A percentile compares a stretch with the other conserved stretches of the same genome.
Conservation (phyloP, 345 rosid genomes). For the Aurinia saxatilis region DNA sequence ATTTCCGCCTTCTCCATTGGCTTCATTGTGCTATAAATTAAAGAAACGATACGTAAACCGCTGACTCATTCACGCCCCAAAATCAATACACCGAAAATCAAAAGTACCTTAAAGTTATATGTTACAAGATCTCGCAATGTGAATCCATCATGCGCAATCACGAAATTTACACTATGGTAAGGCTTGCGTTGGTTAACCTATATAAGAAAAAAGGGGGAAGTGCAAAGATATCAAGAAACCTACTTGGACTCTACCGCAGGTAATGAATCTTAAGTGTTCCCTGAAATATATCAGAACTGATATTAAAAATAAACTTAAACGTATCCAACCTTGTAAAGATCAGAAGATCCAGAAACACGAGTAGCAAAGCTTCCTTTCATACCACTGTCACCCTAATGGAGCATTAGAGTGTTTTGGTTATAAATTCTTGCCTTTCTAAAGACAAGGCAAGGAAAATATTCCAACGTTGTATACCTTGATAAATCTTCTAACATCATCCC, state of each 20-base stretch:
- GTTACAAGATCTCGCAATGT: constrained; percentile 83
- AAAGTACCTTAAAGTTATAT: constrained; percentile 69
- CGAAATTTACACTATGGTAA: constrained; percentile 73
- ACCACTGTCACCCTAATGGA: constrained; percentile 77
- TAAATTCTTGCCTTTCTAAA: background rate
- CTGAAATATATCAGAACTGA: background rate
- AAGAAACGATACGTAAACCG: constrained; percentile 5
- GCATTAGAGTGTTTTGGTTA: background rate
- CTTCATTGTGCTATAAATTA: constrained; percentile 76
- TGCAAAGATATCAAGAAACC: background rate
- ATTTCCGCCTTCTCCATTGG: constrained; percentile 94
- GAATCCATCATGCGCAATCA: constrained; percentile 92
- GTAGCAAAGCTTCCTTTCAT: constrained; percentile 89
- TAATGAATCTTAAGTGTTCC: background rate
- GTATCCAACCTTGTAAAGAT: constrained; percentile 57
- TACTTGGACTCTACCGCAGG: background rate
- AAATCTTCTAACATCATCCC: constrained; percentile 78
- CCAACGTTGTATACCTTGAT: constrained; percentile 50
- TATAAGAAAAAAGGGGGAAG: background rate
- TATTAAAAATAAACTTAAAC: background rate
- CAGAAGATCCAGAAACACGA: constrained; percentile 85
- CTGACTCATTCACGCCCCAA: background rate
- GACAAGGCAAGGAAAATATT: background rate
- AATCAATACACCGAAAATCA: constrained; percentile 7
- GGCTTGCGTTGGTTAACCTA: constrained; percentile 90